Conservation (phyloP, 2,329 filamentous ascomycete species). For the Alternaria triticina region DNA sequence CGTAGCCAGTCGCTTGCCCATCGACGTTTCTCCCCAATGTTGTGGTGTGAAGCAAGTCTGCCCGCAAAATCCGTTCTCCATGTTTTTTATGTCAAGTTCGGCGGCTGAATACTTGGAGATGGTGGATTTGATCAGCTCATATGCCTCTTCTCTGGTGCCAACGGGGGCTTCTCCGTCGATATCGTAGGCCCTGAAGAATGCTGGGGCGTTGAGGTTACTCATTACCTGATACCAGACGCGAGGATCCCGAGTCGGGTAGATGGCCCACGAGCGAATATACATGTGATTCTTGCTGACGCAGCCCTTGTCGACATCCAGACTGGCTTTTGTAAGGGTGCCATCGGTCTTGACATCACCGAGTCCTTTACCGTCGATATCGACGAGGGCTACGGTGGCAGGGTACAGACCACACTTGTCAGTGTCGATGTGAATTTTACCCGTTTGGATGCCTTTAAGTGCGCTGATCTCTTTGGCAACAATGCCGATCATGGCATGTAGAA, state of each 20-base stretch:
- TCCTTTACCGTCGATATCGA: neutral
- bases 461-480: conserved; percentile 51
- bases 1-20: conserved; percentile 52
- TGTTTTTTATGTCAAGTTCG: conserved; percentile 25
- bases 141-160: conserved; percentile 25
- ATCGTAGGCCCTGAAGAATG: conserved; percentile 55
- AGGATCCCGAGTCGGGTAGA: conserved; percentile 55
- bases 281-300: neutral
- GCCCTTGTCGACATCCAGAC: neutral
- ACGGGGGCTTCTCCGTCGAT: conserved; percentile 43
- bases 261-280: conserved; percentile 25
- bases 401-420: conserved; percentile 17
- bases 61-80: conserved; percentile 38
- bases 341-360: neutral
- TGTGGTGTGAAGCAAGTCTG: conserved; percentile 54
- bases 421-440: neutral
- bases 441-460: neutral
- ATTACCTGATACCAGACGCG: conserved; percentile 60
- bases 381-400: conserved; percentile 20
- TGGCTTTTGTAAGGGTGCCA: conserved; percentile 9
- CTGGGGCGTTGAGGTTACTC: conserved; percentile 55
- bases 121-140: conserved; percentile 24
- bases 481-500: conserved; percentile 54
- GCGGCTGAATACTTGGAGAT: conserved; percentile 43
- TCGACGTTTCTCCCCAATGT: conserved; percentile 53